Evolutionary conservation across 345 rosid genomes (phyloP).

Genomic region (Linum tenue): DNA sequence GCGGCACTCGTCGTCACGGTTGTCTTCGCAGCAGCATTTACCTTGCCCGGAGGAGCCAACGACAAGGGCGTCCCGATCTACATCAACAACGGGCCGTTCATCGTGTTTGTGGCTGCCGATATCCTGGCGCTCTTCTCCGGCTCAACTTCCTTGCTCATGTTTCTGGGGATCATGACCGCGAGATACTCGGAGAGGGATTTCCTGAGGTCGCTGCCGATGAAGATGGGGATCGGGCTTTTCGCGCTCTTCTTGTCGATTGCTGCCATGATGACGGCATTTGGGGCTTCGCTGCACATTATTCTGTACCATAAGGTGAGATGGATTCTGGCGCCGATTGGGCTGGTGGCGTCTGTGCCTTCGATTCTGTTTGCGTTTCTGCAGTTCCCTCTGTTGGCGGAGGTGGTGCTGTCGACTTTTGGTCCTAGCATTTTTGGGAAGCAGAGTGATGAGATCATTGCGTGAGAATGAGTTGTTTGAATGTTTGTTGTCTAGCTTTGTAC

Average conservation of each 20-base stretch:
- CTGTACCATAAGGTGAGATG: neutral
- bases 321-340: neutral
- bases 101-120: conserved; percentile 5
- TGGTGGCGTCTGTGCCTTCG: neutral
- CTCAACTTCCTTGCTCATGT: conserved; percentile 8
- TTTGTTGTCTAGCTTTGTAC: too few species aligned
- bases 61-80: conserved; percentile 3
- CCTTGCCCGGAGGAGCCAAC: conserved; percentile 10
- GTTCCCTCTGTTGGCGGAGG: conserved; percentile 5
- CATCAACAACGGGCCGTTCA: neutral
- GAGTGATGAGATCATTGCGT: neutral
- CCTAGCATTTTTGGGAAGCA: conserved; percentile 1
- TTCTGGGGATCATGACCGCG: conserved; percentile 15
- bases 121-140: conserved; percentile 9
- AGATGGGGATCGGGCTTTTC: conserved; percentile 13
- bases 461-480: too few species aligned
- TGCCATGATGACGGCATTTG: conserved; percentile 12
- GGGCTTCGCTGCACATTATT: neutral
- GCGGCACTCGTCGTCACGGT: conserved; percentile 16
- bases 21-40: conserved; percentile 16
- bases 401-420: conserved; percentile 1
- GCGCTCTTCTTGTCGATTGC: neutral
- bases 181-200: conserved; percentile 17
- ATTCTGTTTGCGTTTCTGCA: neutral
- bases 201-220: conserved; percentile 8